These are phyloP conservation scores for Prasinococcaceae sp. DNA, from an alignment of 139 green algal species.

Conservation along the genomic window DNA sequence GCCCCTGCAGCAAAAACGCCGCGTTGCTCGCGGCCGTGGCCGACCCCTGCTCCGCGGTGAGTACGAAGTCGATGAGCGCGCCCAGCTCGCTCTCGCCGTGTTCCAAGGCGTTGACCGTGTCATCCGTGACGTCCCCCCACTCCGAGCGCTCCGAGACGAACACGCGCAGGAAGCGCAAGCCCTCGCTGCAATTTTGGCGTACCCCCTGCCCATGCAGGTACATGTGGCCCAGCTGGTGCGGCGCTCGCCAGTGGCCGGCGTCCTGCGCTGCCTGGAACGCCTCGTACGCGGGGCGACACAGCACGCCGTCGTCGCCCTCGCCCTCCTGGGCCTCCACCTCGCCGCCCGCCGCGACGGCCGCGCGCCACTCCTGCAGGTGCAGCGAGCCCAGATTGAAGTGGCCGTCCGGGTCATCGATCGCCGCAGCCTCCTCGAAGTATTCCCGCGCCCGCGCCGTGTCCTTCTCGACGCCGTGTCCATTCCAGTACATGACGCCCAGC, in stretches of 20 bases:
- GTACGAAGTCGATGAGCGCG: neutral
- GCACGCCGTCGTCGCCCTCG: neutral
- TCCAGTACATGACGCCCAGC: slow-evolving; percentile 33
- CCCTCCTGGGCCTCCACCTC: too few relatives aligned
- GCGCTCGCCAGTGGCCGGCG: slow-evolving; percentile 17
- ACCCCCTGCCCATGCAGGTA: neutral
- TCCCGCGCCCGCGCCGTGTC: slow-evolving; percentile 24
- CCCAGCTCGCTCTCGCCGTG: neutral
- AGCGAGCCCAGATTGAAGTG: slow-evolving; percentile 8
- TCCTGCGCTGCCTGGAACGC: slow-evolving; percentile 1
- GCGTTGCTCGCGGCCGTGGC: neutral
- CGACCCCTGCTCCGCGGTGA: neutral
- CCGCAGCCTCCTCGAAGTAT: slow-evolving; percentile 20
- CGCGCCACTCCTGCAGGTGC: too few relatives aligned
- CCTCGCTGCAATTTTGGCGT: neutral
- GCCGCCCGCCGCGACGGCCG: neutral
- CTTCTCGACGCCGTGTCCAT: slow-evolving; percentile 14
- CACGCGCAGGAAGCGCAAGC: neutral
- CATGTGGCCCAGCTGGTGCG: neutral
- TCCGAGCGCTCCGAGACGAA: slow-evolving; percentile 7
- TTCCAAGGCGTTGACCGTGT: slow-evolving; percentile 2
- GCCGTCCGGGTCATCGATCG: neutral
- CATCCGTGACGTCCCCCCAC: neutral
- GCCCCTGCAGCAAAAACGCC: neutral
- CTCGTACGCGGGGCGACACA: neutral